Percentiles rank a stretch among this genome's conserved stretches.
phyloP scores from a whole-genome alignment of 2,329 filamentous ascomycete species.

The Fusarium dimerum region DNA sequence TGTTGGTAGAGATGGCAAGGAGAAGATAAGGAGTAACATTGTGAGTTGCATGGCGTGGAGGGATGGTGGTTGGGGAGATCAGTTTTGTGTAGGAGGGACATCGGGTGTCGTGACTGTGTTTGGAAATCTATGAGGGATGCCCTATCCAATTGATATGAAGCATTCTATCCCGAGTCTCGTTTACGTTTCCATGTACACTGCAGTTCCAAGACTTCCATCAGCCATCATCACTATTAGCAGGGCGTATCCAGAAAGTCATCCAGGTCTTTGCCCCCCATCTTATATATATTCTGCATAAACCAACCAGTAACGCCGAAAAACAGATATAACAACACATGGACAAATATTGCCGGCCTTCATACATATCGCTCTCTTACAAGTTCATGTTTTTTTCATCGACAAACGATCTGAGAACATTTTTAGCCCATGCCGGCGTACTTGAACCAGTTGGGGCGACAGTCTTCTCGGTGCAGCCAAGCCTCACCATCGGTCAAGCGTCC shows the following conservation, averaged over 20 bases:
- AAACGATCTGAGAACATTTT: slow-evolving; percentile 15
- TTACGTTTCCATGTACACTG: background rate
- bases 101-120: slow-evolving; percentile 67
- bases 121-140: slow-evolving; percentile 39
- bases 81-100: slow-evolving; percentile 66
- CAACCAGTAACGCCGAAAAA: background rate
- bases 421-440: slow-evolving; percentile 85
- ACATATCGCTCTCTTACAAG: too few species aligned
- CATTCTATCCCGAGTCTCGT: background rate
- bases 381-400: background rate
- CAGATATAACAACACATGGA: background rate
- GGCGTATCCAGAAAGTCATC: background rate
- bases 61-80: slow-evolving; percentile 61
- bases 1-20: slow-evolving; percentile 60
- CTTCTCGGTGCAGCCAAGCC: slow-evolving; percentile 81
- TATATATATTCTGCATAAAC: background rate
- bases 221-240: slow-evolving; percentile 13
- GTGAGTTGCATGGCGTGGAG: slow-evolving; percentile 65
- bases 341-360: too few species aligned
- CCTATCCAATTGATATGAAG: background rate
- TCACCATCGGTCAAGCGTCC: slow-evolving; percentile 90
- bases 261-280: too few species aligned
- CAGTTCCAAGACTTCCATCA: background rate
- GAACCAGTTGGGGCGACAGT: slow-evolving; percentile 96
- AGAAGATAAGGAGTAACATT: slow-evolving; percentile 60